phyloP scores from a whole-genome alignment of 2,329 filamentous ascomycete species.

The Apiospora saccharicola region DNA sequence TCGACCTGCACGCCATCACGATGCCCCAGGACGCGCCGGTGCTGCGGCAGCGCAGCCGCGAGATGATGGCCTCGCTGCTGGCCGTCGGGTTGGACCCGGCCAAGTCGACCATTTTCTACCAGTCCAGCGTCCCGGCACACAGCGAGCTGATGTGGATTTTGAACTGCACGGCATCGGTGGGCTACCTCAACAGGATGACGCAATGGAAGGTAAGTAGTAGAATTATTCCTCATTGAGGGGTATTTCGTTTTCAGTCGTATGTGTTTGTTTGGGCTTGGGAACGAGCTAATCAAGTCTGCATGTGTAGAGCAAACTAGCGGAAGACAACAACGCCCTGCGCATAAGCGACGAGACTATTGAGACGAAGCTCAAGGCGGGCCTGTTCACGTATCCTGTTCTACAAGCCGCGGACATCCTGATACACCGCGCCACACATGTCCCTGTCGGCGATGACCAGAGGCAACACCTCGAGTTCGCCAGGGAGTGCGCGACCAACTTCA shows the following conservation, averaged over 20 bases:
- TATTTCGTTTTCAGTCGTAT: neutral
- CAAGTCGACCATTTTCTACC: slow-evolving; percentile 82
- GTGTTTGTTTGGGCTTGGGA: neutral
- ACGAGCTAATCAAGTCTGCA: neutral
- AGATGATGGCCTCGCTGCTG: slow-evolving; percentile 81
- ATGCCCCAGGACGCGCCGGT: slow-evolving; percentile 69
- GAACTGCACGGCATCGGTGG: slow-evolving; percentile 88
- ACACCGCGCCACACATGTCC: slow-evolving; percentile 91
- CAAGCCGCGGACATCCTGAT: slow-evolving; percentile 94
- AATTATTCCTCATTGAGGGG: no score
- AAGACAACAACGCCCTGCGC: slow-evolving; percentile 64
- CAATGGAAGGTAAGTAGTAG: slow-evolving; percentile 83
- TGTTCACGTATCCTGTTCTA: slow-evolving; percentile 95
- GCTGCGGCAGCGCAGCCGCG: slow-evolving; percentile 70
- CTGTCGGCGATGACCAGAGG: slow-evolving; percentile 92
- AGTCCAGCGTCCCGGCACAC: slow-evolving; percentile 80
- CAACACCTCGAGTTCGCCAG: slow-evolving; percentile 95
- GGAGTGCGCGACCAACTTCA: slow-evolving; percentile 87
- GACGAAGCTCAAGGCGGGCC: slow-evolving; percentile 76
- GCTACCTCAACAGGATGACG: slow-evolving; percentile 97
- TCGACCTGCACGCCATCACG: slow-evolving; percentile 94
- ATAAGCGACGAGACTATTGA: slow-evolving; percentile 63
- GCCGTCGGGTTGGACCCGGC: slow-evolving; percentile 84
- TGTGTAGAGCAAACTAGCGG: slow-evolving; percentile 73
- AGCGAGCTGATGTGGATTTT: slow-evolving; percentile 97